Percentiles rank a stretch among this genome's conserved stretches.
Evolutionary conservation across 2,329 filamentous ascomycete genomes (phyloP).

Genomic region (Truncatella angustata): DNA sequence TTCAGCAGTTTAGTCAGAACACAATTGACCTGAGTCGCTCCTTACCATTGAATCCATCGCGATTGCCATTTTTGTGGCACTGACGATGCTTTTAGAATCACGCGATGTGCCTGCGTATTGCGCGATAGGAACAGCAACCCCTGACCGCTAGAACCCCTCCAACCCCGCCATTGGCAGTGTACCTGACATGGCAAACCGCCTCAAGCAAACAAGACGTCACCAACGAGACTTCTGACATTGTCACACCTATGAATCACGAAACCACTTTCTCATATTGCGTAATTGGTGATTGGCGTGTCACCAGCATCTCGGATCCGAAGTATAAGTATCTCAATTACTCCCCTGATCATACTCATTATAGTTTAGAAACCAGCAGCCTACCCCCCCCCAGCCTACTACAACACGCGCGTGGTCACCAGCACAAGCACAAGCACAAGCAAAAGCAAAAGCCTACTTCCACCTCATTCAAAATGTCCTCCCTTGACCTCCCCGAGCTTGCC

Average conservation of each 20-base stretch:
- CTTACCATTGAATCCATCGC: not conserved
- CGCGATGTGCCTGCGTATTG: not conserved
- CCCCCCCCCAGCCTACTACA: no score
- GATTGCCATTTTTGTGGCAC: not conserved
- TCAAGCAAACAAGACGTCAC: not conserved
- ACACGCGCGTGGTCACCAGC: no score
- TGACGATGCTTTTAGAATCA: not conserved
- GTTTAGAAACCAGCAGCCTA: no score
- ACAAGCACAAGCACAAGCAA: no score
- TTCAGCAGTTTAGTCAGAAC: not conserved
- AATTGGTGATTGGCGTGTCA: not conserved
- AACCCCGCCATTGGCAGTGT: no score
- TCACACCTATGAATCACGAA: not conserved
- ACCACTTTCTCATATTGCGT: not conserved
- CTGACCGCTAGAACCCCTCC: not conserved
- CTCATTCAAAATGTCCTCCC: not conserved
- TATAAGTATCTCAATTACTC: no score
- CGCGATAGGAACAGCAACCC: not conserved
- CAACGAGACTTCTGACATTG: not conserved
- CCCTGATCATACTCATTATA: no score
- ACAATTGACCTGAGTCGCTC: not conserved
- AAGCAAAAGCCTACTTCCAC: not conserved
- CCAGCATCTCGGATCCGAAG: no score
- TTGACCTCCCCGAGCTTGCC: not conserved
- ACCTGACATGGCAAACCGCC: no score